Evolutionary conservation across 116 monocot species (phyloP).

Genomic region (Iris pallida): DNA sequence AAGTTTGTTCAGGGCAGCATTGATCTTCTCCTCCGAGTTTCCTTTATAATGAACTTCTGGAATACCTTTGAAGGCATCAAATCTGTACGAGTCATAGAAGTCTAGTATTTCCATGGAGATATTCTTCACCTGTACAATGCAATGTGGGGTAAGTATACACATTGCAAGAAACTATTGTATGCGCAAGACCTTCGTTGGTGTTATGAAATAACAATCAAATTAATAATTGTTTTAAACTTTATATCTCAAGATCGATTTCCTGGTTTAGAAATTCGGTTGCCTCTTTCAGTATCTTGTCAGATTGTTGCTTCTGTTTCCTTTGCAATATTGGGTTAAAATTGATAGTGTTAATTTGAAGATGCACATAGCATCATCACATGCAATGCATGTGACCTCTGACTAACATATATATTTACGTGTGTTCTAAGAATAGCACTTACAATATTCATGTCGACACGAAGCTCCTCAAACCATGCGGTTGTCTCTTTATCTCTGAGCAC

Average conservation of each 20-base stretch:
- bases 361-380: neutral
- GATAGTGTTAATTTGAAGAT: too few species aligned
- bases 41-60: constrained; percentile 13
- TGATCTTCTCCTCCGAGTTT: constrained; percentile 64
- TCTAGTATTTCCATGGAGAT: constrained; percentile 96
- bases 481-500: constrained; percentile 83
- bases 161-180: too few species aligned
- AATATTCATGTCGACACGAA: constrained; percentile 93
- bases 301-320: too few species aligned
- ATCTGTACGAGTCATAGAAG: constrained; percentile 71
- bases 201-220: too few species aligned
- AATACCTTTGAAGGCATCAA: constrained; percentile 22
- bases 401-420: neutral
- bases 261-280: too few species aligned
- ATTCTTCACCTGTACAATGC: constrained; percentile 70
- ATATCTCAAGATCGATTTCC: too few species aligned
- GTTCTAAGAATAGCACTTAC: constrained; percentile 24
- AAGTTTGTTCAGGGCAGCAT: constrained; percentile 60
- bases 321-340: too few species aligned
- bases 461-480: constrained; percentile 95
- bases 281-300: too few species aligned
- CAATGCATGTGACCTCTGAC: neutral
- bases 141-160: neutral
- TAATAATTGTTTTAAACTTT: too few species aligned
- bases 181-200: too few species aligned